Percentiles rank a stretch among this genome's conserved stretches.
Conservation (phyloP, 257 asterid species). For the Nicotiana otophora region DNA sequence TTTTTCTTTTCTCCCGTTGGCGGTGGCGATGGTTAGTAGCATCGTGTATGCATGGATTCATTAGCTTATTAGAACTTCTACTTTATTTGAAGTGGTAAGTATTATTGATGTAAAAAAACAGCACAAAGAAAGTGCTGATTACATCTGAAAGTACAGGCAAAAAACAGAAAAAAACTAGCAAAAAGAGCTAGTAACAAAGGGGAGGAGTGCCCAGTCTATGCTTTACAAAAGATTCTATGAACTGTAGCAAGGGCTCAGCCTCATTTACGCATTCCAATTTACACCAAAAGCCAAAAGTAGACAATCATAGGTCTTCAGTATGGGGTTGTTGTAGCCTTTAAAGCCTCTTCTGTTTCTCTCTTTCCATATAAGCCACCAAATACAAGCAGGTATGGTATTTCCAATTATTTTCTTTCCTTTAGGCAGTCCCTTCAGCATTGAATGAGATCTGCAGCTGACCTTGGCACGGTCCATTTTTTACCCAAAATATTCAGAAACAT, state of each 20-base stretch:
- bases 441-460: neutral
- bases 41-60: neutral
- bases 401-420: neutral
- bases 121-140: neutral
- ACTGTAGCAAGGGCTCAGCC: neutral
- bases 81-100: neutral
- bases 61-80: neutral
- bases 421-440: neutral
- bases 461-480: neutral
- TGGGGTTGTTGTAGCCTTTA: neutral
- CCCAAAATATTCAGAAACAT: neutral
- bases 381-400: neutral
- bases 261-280: neutral
- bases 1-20: neutral
- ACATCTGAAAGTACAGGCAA: neutral
- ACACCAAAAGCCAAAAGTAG: neutral
- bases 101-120: neutral
- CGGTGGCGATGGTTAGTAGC: neutral
- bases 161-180: neutral
- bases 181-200: neutral
- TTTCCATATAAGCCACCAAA: neutral
- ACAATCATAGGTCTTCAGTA: neutral
- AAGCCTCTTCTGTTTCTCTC: neutral
- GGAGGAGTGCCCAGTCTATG: conserved; percentile 1
- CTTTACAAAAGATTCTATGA: neutral